phyloP scores from a whole-genome alignment of 306 rosid genomes.

The Trifolium pratense region DNA sequence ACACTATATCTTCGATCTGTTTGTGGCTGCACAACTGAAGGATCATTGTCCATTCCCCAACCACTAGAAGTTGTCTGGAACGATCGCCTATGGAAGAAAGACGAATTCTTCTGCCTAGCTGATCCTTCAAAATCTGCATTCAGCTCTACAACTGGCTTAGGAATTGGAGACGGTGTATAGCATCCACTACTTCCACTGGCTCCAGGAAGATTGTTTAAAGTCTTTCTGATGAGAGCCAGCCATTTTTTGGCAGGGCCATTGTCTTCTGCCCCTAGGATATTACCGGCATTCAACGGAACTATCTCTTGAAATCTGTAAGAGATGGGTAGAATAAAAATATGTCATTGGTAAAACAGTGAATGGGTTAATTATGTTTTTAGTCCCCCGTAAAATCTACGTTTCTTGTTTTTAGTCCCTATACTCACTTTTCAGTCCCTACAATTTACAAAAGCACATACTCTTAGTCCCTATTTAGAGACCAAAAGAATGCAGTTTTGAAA shows the following conservation, averaged over 20 bases:
- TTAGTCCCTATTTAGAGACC: not conserved
- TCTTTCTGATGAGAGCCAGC: constrained; percentile 88
- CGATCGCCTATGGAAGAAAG: constrained; percentile 93
- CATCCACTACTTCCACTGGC: constrained; percentile 75
- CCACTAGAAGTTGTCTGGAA: constrained; percentile 82
- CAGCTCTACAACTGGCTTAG: constrained; percentile 78
- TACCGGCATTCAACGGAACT: constrained; percentile 99
- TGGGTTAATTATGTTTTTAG: not conserved
- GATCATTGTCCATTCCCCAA: constrained; percentile 91
- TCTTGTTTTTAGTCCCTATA: not conserved
- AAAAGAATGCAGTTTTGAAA: not conserved
- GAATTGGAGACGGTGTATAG: constrained; percentile 97
- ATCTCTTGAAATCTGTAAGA: constrained; percentile 93
- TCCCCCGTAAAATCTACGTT: not conserved
- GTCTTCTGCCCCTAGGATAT: constrained; percentile 95
- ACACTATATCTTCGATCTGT: constrained; percentile 94
- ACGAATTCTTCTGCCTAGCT: constrained; percentile 85
- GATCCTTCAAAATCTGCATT: constrained; percentile 99
- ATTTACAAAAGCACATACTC: not conserved
- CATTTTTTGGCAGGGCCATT: constrained; percentile 99
- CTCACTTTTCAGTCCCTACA: not conserved
- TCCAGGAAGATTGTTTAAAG: constrained; percentile 94
- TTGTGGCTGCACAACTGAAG: constrained; percentile 74
- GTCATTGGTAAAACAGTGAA: constrained; percentile 32
- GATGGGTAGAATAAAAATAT: constrained; percentile 17